Evolutionary conservation across 2,329 filamentous ascomycete genomes (phyloP).

Genomic region (Fusarium sp.): DNA sequence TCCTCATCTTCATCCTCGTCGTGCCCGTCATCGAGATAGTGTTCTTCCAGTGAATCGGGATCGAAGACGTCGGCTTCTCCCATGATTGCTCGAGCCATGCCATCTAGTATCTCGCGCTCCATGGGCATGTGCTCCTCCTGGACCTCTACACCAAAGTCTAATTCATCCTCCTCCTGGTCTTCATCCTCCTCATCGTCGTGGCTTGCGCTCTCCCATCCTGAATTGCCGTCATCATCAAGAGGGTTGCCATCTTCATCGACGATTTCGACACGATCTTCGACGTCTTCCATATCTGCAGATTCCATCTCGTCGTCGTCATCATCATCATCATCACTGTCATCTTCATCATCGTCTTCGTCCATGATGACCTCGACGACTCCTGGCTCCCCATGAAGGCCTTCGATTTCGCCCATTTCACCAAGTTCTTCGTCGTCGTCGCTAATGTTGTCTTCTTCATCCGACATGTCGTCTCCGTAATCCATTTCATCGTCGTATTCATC

Average conservation of each 20-base stretch:
- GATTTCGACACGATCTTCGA: slow-evolving; percentile 67
- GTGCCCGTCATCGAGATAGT: slow-evolving; percentile 66
- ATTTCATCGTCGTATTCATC: slow-evolving; percentile 94
- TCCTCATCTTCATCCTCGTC: slow-evolving; percentile 72
- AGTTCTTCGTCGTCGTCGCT: slow-evolving; percentile 91
- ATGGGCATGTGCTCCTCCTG: slow-evolving; percentile 66
- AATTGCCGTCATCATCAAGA: slow-evolving; percentile 70
- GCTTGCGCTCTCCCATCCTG: slow-evolving; percentile 71
- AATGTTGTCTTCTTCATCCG: slow-evolving; percentile 86
- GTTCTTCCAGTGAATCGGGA: slow-evolving; percentile 64
- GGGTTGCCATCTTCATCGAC: slow-evolving; percentile 73
- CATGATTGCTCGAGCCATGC: slow-evolving; percentile 69
- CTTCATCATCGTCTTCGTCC: slow-evolving; percentile 75
- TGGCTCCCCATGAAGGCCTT: slow-evolving; percentile 75
- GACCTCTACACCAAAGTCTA: slow-evolving; percentile 67
- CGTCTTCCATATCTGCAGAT: slow-evolving; percentile 63
- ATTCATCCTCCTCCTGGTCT: slow-evolving; percentile 65
- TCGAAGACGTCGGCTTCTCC: slow-evolving; percentile 65
- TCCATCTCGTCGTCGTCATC: slow-evolving; percentile 61
- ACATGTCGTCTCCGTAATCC: slow-evolving; percentile 86
- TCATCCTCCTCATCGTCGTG: slow-evolving; percentile 66
- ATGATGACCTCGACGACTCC: slow-evolving; percentile 82
- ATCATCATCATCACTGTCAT: slow-evolving; percentile 71
- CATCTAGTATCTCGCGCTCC: slow-evolving; percentile 61
- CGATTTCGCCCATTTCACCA: slow-evolving; percentile 86